phyloP scores from a whole-genome alignment of 305 asterid genomes.

The Fraxinus albicans region DNA sequence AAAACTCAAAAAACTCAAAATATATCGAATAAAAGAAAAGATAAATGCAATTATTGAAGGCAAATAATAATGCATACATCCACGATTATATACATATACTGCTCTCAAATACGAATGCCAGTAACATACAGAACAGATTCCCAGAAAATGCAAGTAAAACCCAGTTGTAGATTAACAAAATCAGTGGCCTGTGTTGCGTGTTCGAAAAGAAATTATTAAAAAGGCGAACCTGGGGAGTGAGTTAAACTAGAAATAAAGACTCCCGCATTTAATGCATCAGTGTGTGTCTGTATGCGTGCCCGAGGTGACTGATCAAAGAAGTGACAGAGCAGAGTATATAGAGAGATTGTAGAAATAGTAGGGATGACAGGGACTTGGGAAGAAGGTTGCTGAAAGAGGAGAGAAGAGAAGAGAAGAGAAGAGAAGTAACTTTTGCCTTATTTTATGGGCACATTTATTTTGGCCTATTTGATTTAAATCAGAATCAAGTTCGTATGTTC shows the following conservation, averaged over 20 bases:
- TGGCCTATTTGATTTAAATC: not conserved
- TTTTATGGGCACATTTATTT: not conserved
- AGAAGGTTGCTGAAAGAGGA: not conserved
- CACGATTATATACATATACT: not conserved
- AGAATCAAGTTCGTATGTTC: no score
- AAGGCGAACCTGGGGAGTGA: constrained; percentile 14
- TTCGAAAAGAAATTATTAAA: not conserved
- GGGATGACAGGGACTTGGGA: constrained; percentile 13
- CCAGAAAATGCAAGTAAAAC: not conserved
- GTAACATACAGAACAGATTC: not conserved
- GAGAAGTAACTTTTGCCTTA: not conserved
- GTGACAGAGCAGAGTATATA: constrained; percentile 20
- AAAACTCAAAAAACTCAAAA: not conserved
- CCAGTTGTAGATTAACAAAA: not conserved
- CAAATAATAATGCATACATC: not conserved
- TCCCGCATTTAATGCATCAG: constrained; percentile 31
- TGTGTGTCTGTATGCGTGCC: constrained; percentile 12
- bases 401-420: no score
- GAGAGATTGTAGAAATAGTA: not conserved
- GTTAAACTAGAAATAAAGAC: constrained; percentile 1
- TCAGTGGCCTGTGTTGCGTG: not conserved
- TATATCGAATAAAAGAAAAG: not conserved
- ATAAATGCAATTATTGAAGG: not conserved
- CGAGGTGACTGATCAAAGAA: constrained; percentile 29
- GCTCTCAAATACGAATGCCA: not conserved